These are phyloP conservation scores for Actinomortierella ambigua DNA, from an alignment of 371 early-diverging fungal species.

Conservation along the genomic window DNA sequence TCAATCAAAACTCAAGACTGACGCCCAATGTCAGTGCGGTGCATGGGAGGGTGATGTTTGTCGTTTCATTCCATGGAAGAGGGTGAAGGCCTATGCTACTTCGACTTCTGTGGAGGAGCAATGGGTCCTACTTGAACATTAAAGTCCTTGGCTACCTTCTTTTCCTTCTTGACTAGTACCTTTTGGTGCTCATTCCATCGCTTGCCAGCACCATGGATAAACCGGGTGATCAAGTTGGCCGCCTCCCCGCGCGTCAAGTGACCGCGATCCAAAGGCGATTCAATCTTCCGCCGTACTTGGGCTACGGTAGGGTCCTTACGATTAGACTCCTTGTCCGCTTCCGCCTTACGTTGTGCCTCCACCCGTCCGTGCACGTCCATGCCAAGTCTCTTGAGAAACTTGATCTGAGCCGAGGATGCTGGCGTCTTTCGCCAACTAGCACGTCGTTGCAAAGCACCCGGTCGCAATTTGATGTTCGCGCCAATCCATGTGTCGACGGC, in stretches of 20 bases:
- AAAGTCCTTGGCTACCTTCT: slow-evolving; percentile 32
- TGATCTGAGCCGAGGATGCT: slow-evolving; percentile 57
- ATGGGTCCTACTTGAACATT: slow-evolving; percentile 38
- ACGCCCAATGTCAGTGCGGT: too few relatives aligned
- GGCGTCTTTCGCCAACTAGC: slow-evolving; percentile 61
- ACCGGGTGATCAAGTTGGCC: slow-evolving; percentile 56
- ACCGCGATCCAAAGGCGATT: neutral
- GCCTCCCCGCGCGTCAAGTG: slow-evolving; percentile 62
- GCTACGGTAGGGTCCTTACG: neutral
- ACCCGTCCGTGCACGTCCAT: slow-evolving; percentile 12
- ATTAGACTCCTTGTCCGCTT: slow-evolving; percentile 14
- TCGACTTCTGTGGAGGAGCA: too few relatives aligned
- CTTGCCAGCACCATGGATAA: slow-evolving; percentile 52
- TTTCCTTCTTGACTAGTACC: slow-evolving; percentile 22
- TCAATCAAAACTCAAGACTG: too few relatives aligned
- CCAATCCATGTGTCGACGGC: slow-evolving; percentile 67
- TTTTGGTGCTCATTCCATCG: slow-evolving; percentile 30
- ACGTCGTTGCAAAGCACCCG: slow-evolving; percentile 37
- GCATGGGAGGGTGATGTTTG: too few relatives aligned
- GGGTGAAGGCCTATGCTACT: too few relatives aligned
- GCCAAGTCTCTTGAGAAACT: slow-evolving; percentile 44
- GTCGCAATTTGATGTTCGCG: slow-evolving; percentile 19
- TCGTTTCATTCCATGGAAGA: too few relatives aligned
- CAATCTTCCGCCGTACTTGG: neutral
- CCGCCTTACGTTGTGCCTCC: slow-evolving; percentile 12